Percentiles rank a stretch among this genome's conserved stretches.
These are phyloP conservation scores for Xylariaceae sp. DNA, from an alignment of 2,329 filamentous ascomycete genomes.

Conservation along the genomic window DNA sequence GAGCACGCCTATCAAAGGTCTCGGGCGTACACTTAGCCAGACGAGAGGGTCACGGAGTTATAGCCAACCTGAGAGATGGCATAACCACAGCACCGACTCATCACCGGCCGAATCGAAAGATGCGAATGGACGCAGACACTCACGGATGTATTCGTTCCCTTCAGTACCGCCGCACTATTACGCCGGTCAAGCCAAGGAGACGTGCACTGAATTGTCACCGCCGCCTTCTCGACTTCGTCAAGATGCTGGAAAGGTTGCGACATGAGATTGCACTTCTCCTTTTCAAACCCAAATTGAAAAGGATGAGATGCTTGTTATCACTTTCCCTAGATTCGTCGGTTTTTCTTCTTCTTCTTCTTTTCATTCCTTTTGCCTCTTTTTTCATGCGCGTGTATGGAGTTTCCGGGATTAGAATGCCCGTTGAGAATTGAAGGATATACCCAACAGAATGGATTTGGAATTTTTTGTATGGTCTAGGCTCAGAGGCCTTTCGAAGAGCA, in stretches of 20 bases:
- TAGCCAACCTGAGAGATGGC: constrained; percentile 40
- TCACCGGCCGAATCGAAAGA: constrained; percentile 32
- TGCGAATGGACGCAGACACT: constrained; percentile 24
- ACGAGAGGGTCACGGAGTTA: constrained; percentile 44
- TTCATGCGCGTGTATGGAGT: constrained; percentile 16
- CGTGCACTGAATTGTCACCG: constrained; percentile 43
- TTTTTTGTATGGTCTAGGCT: constrained; percentile 8
- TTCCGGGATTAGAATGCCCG: constrained; percentile 22
- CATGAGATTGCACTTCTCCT: constrained; percentile 33
- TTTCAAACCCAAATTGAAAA: neutral
- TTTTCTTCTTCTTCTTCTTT: constrained; percentile 6
- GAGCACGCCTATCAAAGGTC: constrained; percentile 20
- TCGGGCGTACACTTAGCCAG: constrained; percentile 28
- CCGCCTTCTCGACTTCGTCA: constrained; percentile 41
- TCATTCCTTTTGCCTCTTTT: constrained; percentile 1
- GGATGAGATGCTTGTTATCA: neutral
- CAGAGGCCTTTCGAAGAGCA: constrained; percentile 1
- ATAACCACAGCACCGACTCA: constrained; percentile 30
- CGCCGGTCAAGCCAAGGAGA: constrained; percentile 39
- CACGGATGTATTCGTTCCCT: constrained; percentile 40
- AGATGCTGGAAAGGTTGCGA: constrained; percentile 50
- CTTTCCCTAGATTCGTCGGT: neutral
- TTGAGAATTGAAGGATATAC: constrained; percentile 29
- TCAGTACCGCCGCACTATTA: constrained; percentile 41
- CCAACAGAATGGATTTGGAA: constrained; percentile 19